Conservation (phyloP, 805 yeast species). For the Yamadazyma scolyti region DNA sequence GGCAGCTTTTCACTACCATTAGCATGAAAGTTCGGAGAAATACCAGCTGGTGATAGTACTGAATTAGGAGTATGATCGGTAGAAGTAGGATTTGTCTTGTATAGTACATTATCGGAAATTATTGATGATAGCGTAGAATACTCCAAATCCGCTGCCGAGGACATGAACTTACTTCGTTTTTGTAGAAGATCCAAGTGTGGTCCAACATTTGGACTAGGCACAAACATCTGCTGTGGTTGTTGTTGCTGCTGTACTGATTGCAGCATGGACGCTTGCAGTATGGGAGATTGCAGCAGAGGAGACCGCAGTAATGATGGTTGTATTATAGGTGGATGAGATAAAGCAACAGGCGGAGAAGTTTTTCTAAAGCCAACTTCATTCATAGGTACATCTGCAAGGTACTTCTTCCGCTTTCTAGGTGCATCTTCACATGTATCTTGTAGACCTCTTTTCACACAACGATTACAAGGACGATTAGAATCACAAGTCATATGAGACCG, state of each 20-base stretch:
- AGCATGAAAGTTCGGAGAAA: slow-evolving; percentile 26
- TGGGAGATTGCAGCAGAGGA: no score
- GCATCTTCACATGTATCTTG: slow-evolving; percentile 79
- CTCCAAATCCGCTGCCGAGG: slow-evolving; percentile 71
- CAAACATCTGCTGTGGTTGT: slow-evolving; percentile 12
- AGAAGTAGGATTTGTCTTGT: slow-evolving; percentile 7
- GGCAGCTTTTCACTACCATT: no score
- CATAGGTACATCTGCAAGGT: slow-evolving; percentile 57
- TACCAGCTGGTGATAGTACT: slow-evolving; percentile 28
- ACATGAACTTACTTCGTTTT: slow-evolving; percentile 48
- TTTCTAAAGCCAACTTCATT: no score
- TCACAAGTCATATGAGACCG: slow-evolving; percentile 92
- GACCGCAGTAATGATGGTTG: no score
- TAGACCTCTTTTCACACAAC: slow-evolving; percentile 72
- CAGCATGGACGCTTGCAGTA: no score
- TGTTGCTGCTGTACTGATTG: no score
- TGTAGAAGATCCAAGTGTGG: slow-evolving; percentile 1
- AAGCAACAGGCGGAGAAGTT: no score
- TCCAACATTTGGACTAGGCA: slow-evolving; percentile 1
- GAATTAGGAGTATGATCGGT: slow-evolving; percentile 31
- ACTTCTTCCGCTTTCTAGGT: slow-evolving; percentile 81
- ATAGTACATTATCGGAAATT: slow-evolving; percentile 42
- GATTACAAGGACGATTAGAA: slow-evolving; percentile 71
- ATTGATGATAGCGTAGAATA: slow-evolving; percentile 67
- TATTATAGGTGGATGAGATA: no score